phyloP scores from a whole-genome alignment of 1,139 yeast genomes.

The Protomyces macrosporus region DNA sequence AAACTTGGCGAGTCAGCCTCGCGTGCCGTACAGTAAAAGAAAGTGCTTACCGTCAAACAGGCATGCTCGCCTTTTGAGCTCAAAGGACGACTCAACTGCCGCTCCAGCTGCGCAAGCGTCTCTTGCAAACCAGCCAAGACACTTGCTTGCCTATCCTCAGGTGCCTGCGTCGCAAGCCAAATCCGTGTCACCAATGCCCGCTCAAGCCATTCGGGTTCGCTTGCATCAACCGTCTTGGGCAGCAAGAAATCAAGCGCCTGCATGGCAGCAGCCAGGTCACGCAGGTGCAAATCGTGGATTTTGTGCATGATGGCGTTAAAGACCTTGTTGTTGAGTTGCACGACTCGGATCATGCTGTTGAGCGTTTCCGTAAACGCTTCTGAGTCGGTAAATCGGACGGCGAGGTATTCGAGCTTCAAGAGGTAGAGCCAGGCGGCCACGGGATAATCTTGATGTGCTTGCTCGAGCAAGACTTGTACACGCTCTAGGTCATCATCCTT shows the following conservation, averaged over 20 bases:
- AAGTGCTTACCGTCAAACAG: conserved; percentile 28
- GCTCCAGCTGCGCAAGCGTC: conserved; percentile 20
- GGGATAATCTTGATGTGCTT: conserved; percentile 11
- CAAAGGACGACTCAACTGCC: conserved; percentile 11
- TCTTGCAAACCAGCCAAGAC: background rate
- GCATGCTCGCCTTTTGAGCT: conserved; percentile 24
- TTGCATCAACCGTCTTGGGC: conserved; percentile 9
- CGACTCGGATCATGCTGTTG: conserved; percentile 18
- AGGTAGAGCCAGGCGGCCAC: conserved; percentile 14
- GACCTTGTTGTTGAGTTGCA: background rate
- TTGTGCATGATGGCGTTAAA: conserved; percentile 1
- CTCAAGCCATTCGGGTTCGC: conserved; percentile 25
- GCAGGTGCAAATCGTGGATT: conserved; percentile 3
- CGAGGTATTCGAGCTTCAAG: background rate
- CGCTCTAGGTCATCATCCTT: conserved; percentile 1
- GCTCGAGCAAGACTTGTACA: conserved; percentile 1
- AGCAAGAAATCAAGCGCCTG: conserved; percentile 5
- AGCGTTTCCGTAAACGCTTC: conserved; percentile 1
- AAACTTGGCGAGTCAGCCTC: conserved; percentile 8
- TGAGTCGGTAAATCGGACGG: background rate
- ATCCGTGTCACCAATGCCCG: conserved; percentile 27
- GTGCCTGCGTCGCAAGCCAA: conserved; percentile 15
- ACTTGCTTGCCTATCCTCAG: background rate
- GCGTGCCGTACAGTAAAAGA: background rate
- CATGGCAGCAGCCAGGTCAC: conserved; percentile 1